Conservation (phyloP, 768 basidiomycete genomes). For the Lactarius deliciosus region DNA sequence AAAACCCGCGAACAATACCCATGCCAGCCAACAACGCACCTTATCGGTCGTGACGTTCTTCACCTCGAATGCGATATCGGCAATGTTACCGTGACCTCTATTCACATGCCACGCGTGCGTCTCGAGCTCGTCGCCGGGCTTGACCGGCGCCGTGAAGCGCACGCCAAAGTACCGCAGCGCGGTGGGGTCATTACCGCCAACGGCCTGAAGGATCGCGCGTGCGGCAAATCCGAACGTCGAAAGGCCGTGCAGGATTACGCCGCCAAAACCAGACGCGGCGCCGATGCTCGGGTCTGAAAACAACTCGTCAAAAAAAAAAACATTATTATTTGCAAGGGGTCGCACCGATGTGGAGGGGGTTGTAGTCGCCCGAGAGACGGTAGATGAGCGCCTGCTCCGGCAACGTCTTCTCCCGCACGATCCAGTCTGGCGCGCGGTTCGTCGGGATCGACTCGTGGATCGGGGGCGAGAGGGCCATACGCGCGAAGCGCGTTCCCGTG, state of each 20-base stretch:
- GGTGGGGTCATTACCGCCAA: slow-evolving; percentile 59
- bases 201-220: slow-evolving; percentile 64
- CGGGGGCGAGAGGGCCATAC: slow-evolving; percentile 41
- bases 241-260: slow-evolving; percentile 82
- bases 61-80: slow-evolving; percentile 42
- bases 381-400: slow-evolving; percentile 48
- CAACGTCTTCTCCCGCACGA: slow-evolving; percentile 42
- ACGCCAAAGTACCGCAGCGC: slow-evolving; percentile 68
- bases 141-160: slow-evolving; percentile 81
- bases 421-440: slow-evolving; percentile 42
- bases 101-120: slow-evolving; percentile 79
- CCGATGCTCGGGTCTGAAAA: slow-evolving; percentile 68
- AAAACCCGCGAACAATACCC: not conserved
- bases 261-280: slow-evolving; percentile 74
- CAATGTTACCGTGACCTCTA: slow-evolving; percentile 38
- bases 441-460: slow-evolving; percentile 40
- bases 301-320: not conserved
- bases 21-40: slow-evolving; percentile 32
- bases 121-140: slow-evolving; percentile 79
- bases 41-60: slow-evolving; percentile 43
- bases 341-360: slow-evolving; percentile 49
- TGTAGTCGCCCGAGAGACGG: slow-evolving; percentile 53
- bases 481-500: slow-evolving; percentile 41
- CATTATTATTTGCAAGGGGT: no score
- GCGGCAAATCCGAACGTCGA: slow-evolving; percentile 82